Evolutionary conservation across 1,284 basidiomycete species (phyloP).

Genomic region (Heterobasidion annosum): DNA sequence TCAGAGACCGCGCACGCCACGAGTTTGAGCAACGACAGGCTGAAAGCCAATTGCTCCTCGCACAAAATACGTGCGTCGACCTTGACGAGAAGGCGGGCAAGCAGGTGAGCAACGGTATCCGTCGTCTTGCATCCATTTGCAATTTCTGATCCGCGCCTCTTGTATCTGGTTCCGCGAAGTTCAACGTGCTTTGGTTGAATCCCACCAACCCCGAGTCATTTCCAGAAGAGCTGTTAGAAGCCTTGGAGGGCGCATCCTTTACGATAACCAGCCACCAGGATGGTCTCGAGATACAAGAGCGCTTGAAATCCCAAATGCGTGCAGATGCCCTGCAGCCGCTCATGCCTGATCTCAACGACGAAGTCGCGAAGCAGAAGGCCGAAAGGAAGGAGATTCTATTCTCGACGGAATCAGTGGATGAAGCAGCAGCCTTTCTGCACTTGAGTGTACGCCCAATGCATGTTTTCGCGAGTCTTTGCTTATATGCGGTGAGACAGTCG

Average conservation of each 20-base stretch:
- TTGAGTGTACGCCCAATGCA: slow-evolving; percentile 40
- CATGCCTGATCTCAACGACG: slow-evolving; percentile 19
- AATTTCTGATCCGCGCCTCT: background rate
- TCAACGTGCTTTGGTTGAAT: slow-evolving; percentile 72
- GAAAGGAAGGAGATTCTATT: slow-evolving; percentile 24
- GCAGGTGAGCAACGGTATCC: slow-evolving; percentile 31
- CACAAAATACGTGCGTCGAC: slow-evolving; percentile 61
- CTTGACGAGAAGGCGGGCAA: slow-evolving; percentile 66
- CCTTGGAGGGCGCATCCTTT: slow-evolving; percentile 33
- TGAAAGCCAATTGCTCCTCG: slow-evolving; percentile 54
- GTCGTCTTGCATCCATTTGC: background rate
- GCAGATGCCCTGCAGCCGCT: slow-evolving; percentile 55
- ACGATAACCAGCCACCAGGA: slow-evolving; percentile 16
- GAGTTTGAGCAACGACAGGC: slow-evolving; percentile 70
- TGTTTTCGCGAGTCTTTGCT: slow-evolving; percentile 2
- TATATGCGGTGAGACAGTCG: slow-evolving; percentile 33
- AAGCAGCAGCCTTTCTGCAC: slow-evolving; percentile 57
- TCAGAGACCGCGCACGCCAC: slow-evolving; percentile 54
- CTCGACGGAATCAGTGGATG: slow-evolving; percentile 48
- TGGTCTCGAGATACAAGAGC: slow-evolving; percentile 29
- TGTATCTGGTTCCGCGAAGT: slow-evolving; percentile 30
- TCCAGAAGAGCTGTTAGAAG: slow-evolving; percentile 54
- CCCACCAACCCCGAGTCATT: slow-evolving; percentile 54
- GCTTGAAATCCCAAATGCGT: slow-evolving; percentile 58
- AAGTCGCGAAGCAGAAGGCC: slow-evolving; percentile 14